Conservation (phyloP, 2,329 filamentous ascomycete species). For the Fusarium tanahbumbuense region DNA sequence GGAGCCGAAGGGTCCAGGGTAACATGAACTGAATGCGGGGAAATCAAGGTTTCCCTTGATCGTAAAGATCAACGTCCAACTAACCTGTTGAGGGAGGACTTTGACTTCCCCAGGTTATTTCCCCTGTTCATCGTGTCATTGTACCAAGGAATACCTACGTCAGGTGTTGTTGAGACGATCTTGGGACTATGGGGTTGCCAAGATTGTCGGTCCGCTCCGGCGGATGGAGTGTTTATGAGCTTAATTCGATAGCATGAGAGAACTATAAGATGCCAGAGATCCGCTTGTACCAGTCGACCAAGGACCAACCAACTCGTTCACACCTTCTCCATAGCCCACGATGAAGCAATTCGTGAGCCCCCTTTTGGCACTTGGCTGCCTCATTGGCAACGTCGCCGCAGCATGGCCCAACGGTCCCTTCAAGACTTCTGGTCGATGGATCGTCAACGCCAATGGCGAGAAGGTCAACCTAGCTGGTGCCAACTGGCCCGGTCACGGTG, state of each 20-base stretch:
- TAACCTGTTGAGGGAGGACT: background rate
- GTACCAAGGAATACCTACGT: conserved; percentile 1
- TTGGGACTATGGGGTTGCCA: background rate
- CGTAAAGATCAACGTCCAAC: conserved; percentile 3
- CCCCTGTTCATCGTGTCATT: background rate
- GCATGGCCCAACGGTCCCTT: conserved; percentile 52
- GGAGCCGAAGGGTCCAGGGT: conserved; percentile 9
- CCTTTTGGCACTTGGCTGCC: conserved; percentile 14
- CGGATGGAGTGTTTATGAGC: background rate
- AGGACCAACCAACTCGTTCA: too few relatives aligned
- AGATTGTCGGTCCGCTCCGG: conserved; percentile 21
- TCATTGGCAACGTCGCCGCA: conserved; percentile 11
- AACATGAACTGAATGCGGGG: background rate
- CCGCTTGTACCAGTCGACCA: rapidly evolving
- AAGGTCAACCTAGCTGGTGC: conserved; percentile 64
- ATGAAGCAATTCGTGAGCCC: conserved; percentile 10
- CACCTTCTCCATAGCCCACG: rapidly evolving
- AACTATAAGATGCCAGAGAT: conserved; percentile 1
- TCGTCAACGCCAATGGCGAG: conserved; percentile 53
- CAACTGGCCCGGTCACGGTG: conserved; percentile 71
- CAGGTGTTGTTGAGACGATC: background rate
- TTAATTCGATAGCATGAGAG: background rate
- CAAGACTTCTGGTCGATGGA: conserved; percentile 53
- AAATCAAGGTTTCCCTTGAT: background rate
- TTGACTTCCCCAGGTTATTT: conserved; percentile 1